Evolutionary conservation across 768 basidiomycete genomes (phyloP), one percentile per base, ranked within the genome.

Genomic region (Dendrothele bispora): DNA sequence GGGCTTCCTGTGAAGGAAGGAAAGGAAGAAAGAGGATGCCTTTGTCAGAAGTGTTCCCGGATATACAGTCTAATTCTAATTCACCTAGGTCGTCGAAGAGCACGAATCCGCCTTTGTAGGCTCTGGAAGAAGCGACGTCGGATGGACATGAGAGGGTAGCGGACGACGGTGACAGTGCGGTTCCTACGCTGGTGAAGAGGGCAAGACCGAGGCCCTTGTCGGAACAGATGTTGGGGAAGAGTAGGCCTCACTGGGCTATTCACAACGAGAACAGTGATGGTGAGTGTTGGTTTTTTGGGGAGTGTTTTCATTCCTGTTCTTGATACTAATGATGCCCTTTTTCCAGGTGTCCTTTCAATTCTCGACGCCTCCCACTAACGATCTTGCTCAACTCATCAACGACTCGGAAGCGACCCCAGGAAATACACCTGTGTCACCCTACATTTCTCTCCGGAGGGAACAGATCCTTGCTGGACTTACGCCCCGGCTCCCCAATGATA

Each of bases 331-430:
- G 17, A 51, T 36, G 28, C 8, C 34, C 47, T 15, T 30, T 32
- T 5, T 52, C n/a, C n/a, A 78, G 88, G 77, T 51, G 79, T 80
- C 12, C 58, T 89, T 1, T 86, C 83, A 0, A 75, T 88, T 25
- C 68, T 91, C n/a, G n/a, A 84, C 86, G 52, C 86, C 87, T 0
- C 90, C 86, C 0, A 91, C 89, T 1, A 81, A 88, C 42, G 89
- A 91, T 34, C 75, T 92, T 3, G 89, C 86, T 0, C 79, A 80
- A 46, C 69, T 92, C 3, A 88, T 92, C 61, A 87, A 84, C 52
- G 86, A 91, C 54, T 71, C 91, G 3, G 82, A 89, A 59, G 86
- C 87, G 4, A 91, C 90, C 0, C 89, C 88, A 0, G 71, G 72
- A 2, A 74, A 61, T 5, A 79, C 75, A 2, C 71, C 76, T 1